These are phyloP conservation scores for Colletotrichum abscissum DNA, from an alignment of 2,329 filamentous ascomycete genomes.

Conservation along the genomic window DNA sequence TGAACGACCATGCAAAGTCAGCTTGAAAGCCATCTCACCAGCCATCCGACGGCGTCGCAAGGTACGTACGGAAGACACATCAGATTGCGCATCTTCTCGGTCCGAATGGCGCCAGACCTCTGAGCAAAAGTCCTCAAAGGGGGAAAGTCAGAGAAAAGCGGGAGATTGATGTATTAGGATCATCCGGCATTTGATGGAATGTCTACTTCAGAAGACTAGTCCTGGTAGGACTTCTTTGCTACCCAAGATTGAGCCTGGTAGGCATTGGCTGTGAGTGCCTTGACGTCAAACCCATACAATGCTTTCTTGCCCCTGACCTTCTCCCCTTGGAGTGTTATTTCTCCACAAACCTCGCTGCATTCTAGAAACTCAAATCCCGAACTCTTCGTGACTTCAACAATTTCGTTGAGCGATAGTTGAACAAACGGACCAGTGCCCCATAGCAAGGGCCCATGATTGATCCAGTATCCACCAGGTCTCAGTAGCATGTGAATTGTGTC, in stretches of 20 bases:
- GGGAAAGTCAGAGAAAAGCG: no score
- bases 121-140: no score
- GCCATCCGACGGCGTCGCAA: no score
- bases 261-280: constrained; percentile 61
- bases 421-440: constrained; percentile 66
- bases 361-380: constrained; percentile 65
- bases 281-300: constrained; percentile 63
- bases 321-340: constrained; percentile 52
- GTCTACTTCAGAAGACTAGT: no score
- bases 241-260: constrained; percentile 68
- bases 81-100: no score
- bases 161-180: no score
- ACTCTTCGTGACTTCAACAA: constrained; percentile 57
- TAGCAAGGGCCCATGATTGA: constrained; percentile 67
- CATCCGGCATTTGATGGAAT: no score
- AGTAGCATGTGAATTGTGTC: constrained; percentile 63
- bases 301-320: constrained; percentile 59
- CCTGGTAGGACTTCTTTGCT: constrained; percentile 42
- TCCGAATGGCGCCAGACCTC: no score
- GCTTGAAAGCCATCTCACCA: no score
- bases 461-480: constrained; percentile 60
- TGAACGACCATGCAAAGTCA: no score
- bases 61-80: no score
- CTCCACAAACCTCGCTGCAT: constrained; percentile 52
- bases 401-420: constrained; percentile 66